A percentile compares a stretch with the other conserved stretches of the same genome.
These are phyloP conservation scores for Lenwebbia sp. DNA, from an alignment of 345 rosid genomes.

Conservation along the genomic window DNA sequence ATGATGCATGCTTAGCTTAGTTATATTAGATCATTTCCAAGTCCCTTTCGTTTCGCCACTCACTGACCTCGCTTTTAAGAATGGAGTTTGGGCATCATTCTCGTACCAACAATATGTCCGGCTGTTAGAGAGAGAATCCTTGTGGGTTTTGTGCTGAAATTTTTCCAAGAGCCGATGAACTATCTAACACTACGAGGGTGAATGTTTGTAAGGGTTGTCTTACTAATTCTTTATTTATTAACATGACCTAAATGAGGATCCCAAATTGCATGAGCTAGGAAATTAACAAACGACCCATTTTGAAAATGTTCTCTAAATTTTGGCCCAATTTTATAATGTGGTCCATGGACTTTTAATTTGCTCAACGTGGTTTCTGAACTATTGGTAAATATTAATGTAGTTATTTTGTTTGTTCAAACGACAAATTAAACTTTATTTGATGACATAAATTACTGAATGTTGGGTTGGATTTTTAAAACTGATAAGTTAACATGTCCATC, in stretches of 20 bases:
- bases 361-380: accelerated
- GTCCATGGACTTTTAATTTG: neutral
- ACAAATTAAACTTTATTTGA: neutral
- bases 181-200: neutral
- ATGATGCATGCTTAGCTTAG: neutral
- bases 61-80: neutral
- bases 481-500: neutral
- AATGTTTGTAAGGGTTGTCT: neutral
- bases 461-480: neutral
- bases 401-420: neutral
- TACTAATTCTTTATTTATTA: neutral
- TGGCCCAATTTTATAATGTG: neutral
- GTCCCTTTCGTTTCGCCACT: neutral
- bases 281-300: too few species aligned
- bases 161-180: neutral
- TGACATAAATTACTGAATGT: neutral
- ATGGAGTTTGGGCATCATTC: neutral
- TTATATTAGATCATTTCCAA: neutral
- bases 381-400: neutral
- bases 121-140: neutral
- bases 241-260: too few species aligned
- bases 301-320: neutral
- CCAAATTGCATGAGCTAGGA: too few species aligned
- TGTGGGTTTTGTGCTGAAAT: neutral
- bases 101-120: neutral